Conservation (phyloP, 2,329 filamentous ascomycete species). For the Bipolaris oryzae region DNA sequence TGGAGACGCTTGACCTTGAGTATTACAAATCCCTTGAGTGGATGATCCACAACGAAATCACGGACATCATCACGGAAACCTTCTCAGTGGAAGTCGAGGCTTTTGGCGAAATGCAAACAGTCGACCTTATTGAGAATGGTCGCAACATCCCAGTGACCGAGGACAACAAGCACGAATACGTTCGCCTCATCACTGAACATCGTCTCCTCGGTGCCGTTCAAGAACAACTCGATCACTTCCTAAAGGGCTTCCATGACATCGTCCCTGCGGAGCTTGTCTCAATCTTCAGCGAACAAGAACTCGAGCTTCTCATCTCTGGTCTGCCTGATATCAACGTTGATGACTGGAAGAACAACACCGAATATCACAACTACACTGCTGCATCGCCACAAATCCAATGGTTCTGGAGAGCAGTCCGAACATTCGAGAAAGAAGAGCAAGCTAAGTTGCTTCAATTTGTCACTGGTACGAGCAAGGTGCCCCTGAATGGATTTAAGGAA, state of each 20-base stretch:
- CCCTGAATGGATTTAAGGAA: constrained; percentile 98
- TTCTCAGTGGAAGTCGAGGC: constrained; percentile 94
- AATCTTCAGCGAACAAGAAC: constrained; percentile 98
- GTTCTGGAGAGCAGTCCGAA: constrained; percentile 98
- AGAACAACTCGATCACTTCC: constrained; percentile 91
- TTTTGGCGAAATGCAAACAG: constrained; percentile 85
- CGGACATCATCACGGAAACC: constrained; percentile 94
- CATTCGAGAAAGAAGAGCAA: constrained; percentile 98
- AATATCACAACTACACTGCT: constrained; percentile 96
- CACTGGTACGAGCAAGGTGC: constrained; percentile 97
- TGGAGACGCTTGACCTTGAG: constrained; percentile 97
- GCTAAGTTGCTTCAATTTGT: constrained; percentile 98
- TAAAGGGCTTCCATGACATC: constrained; percentile 97
- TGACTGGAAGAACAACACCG: constrained; percentile 98
- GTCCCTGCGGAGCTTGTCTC: constrained; percentile 92
- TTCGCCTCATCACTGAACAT: constrained; percentile 92
- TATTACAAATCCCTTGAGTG: constrained; percentile 99
- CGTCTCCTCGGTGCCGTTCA: constrained; percentile 89
- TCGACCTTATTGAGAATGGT: constrained; percentile 86
- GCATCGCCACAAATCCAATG: constrained; percentile 97
- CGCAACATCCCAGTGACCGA: constrained; percentile 93
- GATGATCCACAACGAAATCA: constrained; percentile 99
- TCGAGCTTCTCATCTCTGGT: constrained; percentile 94
- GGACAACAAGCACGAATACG: constrained; percentile 98
- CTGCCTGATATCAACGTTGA: constrained; percentile 97